Evolutionary conservation across 805 yeast species (phyloP).

Genomic region (Cyberlindnera sargentensis): DNA sequence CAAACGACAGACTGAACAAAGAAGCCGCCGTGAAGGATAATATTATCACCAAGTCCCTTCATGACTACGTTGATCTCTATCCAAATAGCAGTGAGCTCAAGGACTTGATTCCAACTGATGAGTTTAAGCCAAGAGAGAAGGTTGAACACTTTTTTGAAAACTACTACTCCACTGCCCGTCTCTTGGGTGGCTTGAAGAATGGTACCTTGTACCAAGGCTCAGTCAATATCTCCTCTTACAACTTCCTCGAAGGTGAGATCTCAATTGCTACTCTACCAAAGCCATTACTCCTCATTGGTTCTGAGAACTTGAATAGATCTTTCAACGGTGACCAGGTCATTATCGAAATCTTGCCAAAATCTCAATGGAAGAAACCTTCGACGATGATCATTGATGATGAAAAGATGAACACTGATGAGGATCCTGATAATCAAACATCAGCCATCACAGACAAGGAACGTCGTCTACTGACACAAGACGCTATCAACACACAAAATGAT

Average conservation of each 20-base stretch:
- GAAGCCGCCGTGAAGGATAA: conserved; percentile 48
- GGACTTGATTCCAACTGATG: conserved; percentile 66
- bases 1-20: conserved; percentile 73
- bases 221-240: conserved; percentile 75
- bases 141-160: conserved; percentile 50
- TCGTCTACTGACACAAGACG: conserved; percentile 67
- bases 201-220: conserved; percentile 86
- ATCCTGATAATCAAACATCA: conserved; percentile 35
- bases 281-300: conserved; percentile 77
- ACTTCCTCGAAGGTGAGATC: conserved; percentile 82
- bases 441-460: conserved; percentile 63
- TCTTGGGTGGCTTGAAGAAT: conserved; percentile 84
- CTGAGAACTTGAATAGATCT: conserved; percentile 80
- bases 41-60: conserved; percentile 46
- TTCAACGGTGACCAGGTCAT: conserved; percentile 90
- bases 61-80: conserved; percentile 63
- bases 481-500: conserved; percentile 51
- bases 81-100: conserved; percentile 68
- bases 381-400: conserved; percentile 60
- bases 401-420: conserved; percentile 23
- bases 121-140: conserved; percentile 18
- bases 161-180: conserved; percentile 71
- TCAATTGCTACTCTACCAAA: conserved; percentile 64
- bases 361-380: conserved; percentile 85
- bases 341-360: conserved; percentile 79